A percentile compares a stretch with the other conserved stretches of the same genome.
phyloP scores from a whole-genome alignment of 1,284 basidiomycete species.

The Cutaneotrichosporon daszewskae region DNA sequence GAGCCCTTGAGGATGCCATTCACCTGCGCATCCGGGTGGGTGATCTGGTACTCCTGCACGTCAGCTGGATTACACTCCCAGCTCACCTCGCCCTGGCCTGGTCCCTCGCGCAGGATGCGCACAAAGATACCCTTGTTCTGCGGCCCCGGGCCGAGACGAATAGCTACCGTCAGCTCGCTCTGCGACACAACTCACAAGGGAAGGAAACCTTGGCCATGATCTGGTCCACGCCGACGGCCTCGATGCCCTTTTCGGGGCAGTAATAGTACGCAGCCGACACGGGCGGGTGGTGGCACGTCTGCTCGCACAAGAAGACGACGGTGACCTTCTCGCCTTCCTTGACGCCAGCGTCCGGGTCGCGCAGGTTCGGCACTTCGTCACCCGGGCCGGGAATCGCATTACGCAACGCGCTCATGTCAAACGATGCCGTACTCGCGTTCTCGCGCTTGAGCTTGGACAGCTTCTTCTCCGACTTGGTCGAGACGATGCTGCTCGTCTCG shows the following conservation, averaged over 20 bases:
- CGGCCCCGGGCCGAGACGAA: conserved; percentile 74
- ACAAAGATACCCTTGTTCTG: conserved; percentile 86
- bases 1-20: conserved; percentile 75
- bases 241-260: conserved; percentile 67
- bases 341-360: conserved; percentile 45
- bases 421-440: conserved; percentile 7
- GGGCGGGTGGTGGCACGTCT: conserved; percentile 94
- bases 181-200: conserved; percentile 51
- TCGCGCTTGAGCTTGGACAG: not conserved
- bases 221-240: conserved; percentile 75
- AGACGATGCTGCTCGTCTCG: conserved; percentile 17
- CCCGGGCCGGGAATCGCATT: conserved; percentile 40
- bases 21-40: conserved; percentile 81
- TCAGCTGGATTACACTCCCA: not conserved
- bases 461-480: conserved; percentile 30
- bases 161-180: conserved; percentile 39
- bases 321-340: conserved; percentile 53
- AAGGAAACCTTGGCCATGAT: conserved; percentile 85
- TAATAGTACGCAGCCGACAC: conserved; percentile 80
- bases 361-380: conserved; percentile 32
- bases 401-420: conserved; percentile 12
- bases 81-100: conserved; percentile 64
- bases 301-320: conserved; percentile 69
- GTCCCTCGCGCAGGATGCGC: conserved; percentile 61
- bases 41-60: conserved; percentile 65